Evolutionary conservation across 352 stramenopile species (phyloP).

Genomic region (Phytophthora meadii): DNA sequence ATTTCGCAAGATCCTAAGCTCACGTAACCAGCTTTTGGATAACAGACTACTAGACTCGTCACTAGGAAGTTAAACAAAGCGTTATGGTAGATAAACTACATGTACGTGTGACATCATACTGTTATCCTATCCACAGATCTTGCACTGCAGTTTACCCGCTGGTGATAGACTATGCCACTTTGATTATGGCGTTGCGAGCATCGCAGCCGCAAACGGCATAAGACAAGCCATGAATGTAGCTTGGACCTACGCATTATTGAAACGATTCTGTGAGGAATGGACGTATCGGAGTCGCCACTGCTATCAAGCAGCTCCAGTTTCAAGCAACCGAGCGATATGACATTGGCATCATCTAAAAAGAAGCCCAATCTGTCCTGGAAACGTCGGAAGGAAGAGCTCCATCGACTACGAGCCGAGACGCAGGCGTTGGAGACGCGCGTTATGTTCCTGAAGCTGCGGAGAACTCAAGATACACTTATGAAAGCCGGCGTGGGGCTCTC

Average conservation of each 20-base stretch:
- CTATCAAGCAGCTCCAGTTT: neutral
- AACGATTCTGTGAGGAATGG: constrained; percentile 8
- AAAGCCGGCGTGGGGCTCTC: constrained; percentile 10
- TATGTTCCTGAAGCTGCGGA: constrained; percentile 30
- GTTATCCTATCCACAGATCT: constrained; percentile 5
- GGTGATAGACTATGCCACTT: neutral
- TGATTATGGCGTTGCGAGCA: constrained; percentile 24
- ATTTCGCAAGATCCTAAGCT: constrained; percentile 1
- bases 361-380: constrained; percentile 44
- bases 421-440: constrained; percentile 39
- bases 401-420: constrained; percentile 26
- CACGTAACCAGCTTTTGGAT: constrained; percentile 7
- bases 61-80: neutral
- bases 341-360: neutral
- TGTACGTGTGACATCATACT: neutral
- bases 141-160: neutral
- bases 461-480: constrained; percentile 6
- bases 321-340: neutral
- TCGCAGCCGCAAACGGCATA: constrained; percentile 17
- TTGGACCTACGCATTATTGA: constrained; percentile 15
- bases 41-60: constrained; percentile 3
- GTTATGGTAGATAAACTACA: neutral
- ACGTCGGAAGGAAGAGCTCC: constrained; percentile 46
- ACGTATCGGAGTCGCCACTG: constrained; percentile 2
- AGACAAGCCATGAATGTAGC: neutral